Base-by-base conservation (phyloP, 306 rosid genomes). In the Vigna trinervia region DNA sequence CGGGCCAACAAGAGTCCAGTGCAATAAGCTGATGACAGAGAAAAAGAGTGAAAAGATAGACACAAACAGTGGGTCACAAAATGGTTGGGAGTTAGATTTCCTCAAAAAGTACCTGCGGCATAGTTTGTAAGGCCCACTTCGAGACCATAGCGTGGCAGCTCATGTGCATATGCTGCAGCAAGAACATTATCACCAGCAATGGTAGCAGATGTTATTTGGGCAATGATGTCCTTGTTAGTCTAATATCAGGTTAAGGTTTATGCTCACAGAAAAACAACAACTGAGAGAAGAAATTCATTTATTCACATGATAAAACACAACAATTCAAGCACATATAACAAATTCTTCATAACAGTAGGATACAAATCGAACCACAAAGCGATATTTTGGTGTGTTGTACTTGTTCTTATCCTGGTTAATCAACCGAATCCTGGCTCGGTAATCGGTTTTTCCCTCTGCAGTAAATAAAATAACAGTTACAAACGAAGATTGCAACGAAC, bases 371-470 rank as follows among this genome's bases (percentile, higher is more conserved):
- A 95, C 96, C 1, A 90, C 98, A 28, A 89, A 87, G 0, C 97
- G 92, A 38, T 89, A 92, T 51, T 94, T 94, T 0, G 98, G 98
- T 0, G 97, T 94, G 64, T 94, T 94, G 70, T 90, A 94, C 54
- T 92, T 94, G 80, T 94, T 94, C 65, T 94, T 94, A 60, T 95
- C 98, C 43, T 95, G 98, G 12, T 95, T 95, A n/a, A 95, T 92
- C 51, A 94, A 73, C 26, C 98, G 86, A 70, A 92, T 87, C 78
- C 98, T 85, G 11, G 98, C 98, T 0, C 98, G 80, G 64, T 95
- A 95, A 53, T 95, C 98, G 0, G 98, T 95, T 86, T 92, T 95
- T 0, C 98, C 97, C 86, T 85, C 98, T 95, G 93, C 83, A 73
- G 1, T 3, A 0, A 53, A 15, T 1, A 32, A 68, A 59, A 7